Evolutionary conservation across 1,284 basidiomycete species (phyloP).

Genomic region (Meripilus lineatus): DNA sequence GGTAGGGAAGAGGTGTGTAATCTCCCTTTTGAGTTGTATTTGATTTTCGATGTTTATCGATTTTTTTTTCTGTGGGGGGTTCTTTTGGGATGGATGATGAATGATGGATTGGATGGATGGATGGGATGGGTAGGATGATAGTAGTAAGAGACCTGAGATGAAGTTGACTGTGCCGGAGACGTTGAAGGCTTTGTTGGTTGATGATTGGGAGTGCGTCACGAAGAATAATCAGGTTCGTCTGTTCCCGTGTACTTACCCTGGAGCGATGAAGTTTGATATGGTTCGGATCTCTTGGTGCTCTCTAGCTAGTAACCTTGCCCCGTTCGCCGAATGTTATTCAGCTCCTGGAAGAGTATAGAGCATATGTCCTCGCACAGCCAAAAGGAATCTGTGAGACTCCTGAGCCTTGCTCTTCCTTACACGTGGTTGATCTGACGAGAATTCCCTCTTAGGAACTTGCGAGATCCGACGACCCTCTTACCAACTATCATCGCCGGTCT

Average conservation of each 20-base stretch:
- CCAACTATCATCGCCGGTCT: slow-evolving; percentile 86
- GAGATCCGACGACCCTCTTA: slow-evolving; percentile 55
- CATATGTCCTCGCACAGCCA: slow-evolving; percentile 48
- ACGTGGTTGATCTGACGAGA: neutral
- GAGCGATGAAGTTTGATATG: neutral
- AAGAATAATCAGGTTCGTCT: slow-evolving; percentile 81
- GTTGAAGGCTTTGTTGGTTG: slow-evolving; percentile 87
- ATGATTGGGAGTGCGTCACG: slow-evolving; percentile 98
- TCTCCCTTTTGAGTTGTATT: neutral
- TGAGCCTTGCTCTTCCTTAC: neutral
- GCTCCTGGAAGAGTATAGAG: slow-evolving; percentile 77
- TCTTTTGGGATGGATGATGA: neutral
- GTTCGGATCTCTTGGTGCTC: neutral
- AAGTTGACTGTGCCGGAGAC: slow-evolving; percentile 87
- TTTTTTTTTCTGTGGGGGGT: neutral
- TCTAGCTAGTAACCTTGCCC: slow-evolving; percentile 82
- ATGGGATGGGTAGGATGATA: slow-evolving; percentile 68
- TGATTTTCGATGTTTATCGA: neutral
- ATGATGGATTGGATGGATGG: neutral
- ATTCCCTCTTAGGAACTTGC: slow-evolving; percentile 39
- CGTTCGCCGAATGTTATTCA: slow-evolving; percentile 78
- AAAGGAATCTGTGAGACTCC: slow-evolving; percentile 28
- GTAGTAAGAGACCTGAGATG: slow-evolving; percentile 79
- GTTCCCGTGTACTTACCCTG: slow-evolving; percentile 2
- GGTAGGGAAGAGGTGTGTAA: slow-evolving; percentile 52